Base-by-base conservation (phyloP, 805 yeast species). In the Teunomyces pallodes region DNA sequence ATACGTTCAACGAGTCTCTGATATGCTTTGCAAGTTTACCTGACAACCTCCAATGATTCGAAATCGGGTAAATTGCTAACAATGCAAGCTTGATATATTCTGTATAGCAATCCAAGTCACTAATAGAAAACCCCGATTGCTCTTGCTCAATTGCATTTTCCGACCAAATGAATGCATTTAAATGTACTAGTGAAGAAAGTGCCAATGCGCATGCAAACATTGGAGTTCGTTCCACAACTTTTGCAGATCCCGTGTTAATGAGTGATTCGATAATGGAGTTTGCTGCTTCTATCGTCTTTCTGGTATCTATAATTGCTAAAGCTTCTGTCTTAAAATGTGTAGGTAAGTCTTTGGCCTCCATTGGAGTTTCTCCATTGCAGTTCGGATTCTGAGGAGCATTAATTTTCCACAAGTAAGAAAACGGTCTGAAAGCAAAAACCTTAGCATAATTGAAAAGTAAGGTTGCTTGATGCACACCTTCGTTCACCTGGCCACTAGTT, bases 261-360 rank as follows among this genome's bases (percentile, higher is more conserved):
- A 79, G 60, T 1, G 75, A 59, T 47, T 69, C 72, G 1, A 77
- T 74, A 17, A 79, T 75, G 14, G 77, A 64, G 35, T 77, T 76
- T 2, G 83, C 83, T 17, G 81, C 78, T 45, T 76, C 81, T 16
- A 79, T 78, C 1, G 82, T 77, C 52, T 77, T 77, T 52, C 81
- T 66, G 0, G 83, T 79, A 52, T 77, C 83, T 32, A 78, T 72
- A 29, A 76, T 71, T 50, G 77, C 76, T 46, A 75, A 62, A 1
- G 80, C 67, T 50, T 71, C 77, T 32, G 69, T 64, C 16, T 65
- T 61, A 17, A 49, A 30, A 14, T 50, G 54, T 10, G 54, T 50
- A 5, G 55, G 33, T 30, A 43, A n/a, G 13, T 45, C 43, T n/a
- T 38, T 30, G 12, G 46, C 61, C 9, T 46, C 59, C 26, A 57